Evolutionary conservation across 148 eudicot species (phyloP), one percentile per base, ranked within the genome.

Genomic region (Cornus controversa): DNA sequence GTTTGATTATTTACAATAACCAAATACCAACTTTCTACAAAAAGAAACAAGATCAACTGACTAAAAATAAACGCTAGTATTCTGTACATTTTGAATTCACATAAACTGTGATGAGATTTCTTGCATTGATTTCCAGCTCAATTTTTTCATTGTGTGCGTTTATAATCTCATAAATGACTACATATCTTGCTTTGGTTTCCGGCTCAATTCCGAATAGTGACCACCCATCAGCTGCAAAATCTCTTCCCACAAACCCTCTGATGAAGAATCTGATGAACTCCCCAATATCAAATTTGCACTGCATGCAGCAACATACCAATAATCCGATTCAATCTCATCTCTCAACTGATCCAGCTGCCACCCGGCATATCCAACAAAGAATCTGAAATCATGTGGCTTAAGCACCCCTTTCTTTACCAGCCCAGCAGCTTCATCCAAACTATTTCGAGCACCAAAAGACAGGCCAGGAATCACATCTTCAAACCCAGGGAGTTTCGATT

Each of bases 281-380:
- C 85, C 91, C 31, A 83, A 86, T 13, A 96, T 69, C 72, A 96
- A 78, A 74, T 90, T 84, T 25, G 87, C 69, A 75, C 98, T 96
- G 78, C 99, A 96, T 2, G 99, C 97, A 77, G 98, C 99, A 50
- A 92, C 87, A 79, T 96, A 82, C 99, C 99, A 96, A 80, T 87
- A 93, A 40, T 82, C 87, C 0, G 94, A 87, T 18, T 88, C 93
- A 42, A 96, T 88, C 83, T 96, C 99, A 64, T 89, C 93, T 74
- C 80, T 84, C 69, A 96, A 70, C 79, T 96, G 99, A 85, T 93
- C 99, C 26, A 86, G 79, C 81, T 91, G 91, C 99, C 99, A 96
- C 77, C 99, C 99, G 0, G 98, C 95, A 82, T 93, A 96, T 57
- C 99, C 99, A 45, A 90, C 87, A 83, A 91, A 96, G 87, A 96